Evolutionary conservation across 352 stramenopile genomes (phyloP), one percentile per base, ranked within the genome.

Genomic region (Phytophthora podocarpi): DNA sequence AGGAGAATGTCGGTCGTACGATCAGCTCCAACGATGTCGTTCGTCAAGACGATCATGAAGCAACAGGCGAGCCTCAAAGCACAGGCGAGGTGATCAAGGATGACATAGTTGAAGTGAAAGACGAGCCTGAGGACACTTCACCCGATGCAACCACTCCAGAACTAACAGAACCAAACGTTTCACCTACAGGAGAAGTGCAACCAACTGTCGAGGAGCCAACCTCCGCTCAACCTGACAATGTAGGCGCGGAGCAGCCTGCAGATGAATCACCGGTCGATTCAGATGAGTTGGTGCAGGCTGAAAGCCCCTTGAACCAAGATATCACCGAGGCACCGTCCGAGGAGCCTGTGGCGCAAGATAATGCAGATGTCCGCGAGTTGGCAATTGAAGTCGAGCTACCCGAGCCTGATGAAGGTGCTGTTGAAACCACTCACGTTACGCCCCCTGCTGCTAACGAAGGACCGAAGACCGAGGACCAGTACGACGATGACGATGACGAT

Each of bases 401-500:
- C 24, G 9, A 47, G 16, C 3, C 15, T 18, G 31, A 55, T 23
- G 39, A 36, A n/a, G 36, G 23, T 30, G 21, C 41, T 27, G 10
- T 27, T n/a, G 30, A 51, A 47, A 26, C 21, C 30, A n/a, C 16
- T 24, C 15, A 4, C 10, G 26, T 10, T 9, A 26, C 32, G 13
- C 23, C 23, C 24, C 21, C 18, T 31, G 30, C 15, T 18, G 21
- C 20, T 43, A 43, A 1, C 13, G 67, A 73, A 15, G 62, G 41
- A n/a, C 41, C 42, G 6, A 56, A 35, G 13, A 50, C 27, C 10
- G 63, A 76, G 6, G 58, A 63, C 11, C 52, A 71, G 48, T 74
- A 76, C 27, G 67, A 77, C 12, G 65, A 84, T 21, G 62, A 83
- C 9, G 57, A 67, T 11, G 73, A n/a, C n/a, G n/a, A n/a, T n/a